Evolutionary conservation across 2,329 filamentous ascomycete genomes (phyloP), one percentile per base, ranked within the genome.

Genomic region (Fusarium sp.): DNA sequence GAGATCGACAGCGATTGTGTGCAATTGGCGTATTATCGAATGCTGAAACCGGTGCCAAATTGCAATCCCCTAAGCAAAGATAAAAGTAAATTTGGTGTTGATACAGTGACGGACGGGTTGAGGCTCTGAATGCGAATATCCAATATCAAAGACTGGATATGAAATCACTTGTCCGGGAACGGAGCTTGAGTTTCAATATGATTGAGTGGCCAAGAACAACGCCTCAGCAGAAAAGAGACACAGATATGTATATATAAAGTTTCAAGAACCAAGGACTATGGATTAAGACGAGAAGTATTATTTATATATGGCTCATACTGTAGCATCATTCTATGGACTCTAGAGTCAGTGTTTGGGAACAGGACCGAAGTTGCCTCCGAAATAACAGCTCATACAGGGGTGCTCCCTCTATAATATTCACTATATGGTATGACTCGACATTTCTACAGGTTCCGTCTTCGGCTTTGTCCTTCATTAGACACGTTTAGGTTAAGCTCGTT

Each of bases 371-470:
- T 54, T 48, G 32, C 45, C 62, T 57, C 71, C 70, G 71, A 73
- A 73, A 45, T 28, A 72, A 68, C 71, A 70, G 66, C 66, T 60
- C 67, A 68, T 34, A 24, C 58, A 57, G 38, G 54, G 36, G 28
- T 36, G 41, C 50, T 38, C 22, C 28, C 28, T 60, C 32, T 32
- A 30, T 38, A n/a, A n/a, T 9, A 38, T 60, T 54, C 34, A 39
- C 39, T 41, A 15, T 28, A 30, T 47, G 58, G 60, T 73, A 75
- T 77, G 75, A 77, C 75, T 77, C 75, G 66, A 73, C 52, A 55
- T 44, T 55, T 24, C 32, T 48, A 44, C 38, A 54, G 45, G 56
- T 74, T 77, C 75, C 75, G 75, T 74, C 74, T 78, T 77, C 75
- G 75, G 75, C 75, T 70, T 44, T 62, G 58, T 34, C 44, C 47